Evolutionary conservation across 2,329 filamentous ascomycete species (phyloP), one percentile per base, ranked within the genome.

Genomic region (Pseudopyricularia cyperi): DNA sequence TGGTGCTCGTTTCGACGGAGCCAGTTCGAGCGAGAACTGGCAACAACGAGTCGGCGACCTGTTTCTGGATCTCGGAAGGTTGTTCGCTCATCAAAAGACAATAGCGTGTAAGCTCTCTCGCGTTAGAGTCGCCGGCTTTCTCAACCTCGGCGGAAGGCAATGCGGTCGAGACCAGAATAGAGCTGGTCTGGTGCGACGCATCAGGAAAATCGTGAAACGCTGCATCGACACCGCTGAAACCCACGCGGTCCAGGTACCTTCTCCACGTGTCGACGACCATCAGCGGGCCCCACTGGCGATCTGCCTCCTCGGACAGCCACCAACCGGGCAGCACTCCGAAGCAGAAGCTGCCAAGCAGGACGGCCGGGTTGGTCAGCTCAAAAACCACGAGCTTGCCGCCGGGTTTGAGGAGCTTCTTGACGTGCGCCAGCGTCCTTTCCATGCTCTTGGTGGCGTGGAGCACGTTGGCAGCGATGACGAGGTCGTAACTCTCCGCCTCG

Each of bases 341-440:
- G 44, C 26, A 33, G 33, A 48, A 44, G 17, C 22, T 32, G 33
- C 33, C 26, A 24, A 33, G 34, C 1, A 39, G 35, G 6, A 35
- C 14, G 26, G 28, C 39, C 14, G 34, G 46, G 47, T 17, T 35
- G 3, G 44, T 52, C 5, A 53, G 22, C 33, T 54, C 57, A 46
- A 66, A 51, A 34, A 62, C 58, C 12, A 63, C 58, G 26, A 76
- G 59, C 46, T 67, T 65, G 0, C 72, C 72, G 3, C 65, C 68
- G 0, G 70, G 66, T 14, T 63, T 65, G 1, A 70, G 53, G 8
- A 71, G 55, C 12, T 56, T 58, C 24, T 67, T 61, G 3, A 65
- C 61, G 52, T 68, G 64, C 7, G 52, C 22, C 62, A 66, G 51
- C 24, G 64, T 62, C 28, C 60, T 22, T 46, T 61, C 46, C 48